Evolutionary conservation across 148 eudicot species (phyloP), one percentile per base, ranked within the genome.

Genomic region (Camellia granthamiana): DNA sequence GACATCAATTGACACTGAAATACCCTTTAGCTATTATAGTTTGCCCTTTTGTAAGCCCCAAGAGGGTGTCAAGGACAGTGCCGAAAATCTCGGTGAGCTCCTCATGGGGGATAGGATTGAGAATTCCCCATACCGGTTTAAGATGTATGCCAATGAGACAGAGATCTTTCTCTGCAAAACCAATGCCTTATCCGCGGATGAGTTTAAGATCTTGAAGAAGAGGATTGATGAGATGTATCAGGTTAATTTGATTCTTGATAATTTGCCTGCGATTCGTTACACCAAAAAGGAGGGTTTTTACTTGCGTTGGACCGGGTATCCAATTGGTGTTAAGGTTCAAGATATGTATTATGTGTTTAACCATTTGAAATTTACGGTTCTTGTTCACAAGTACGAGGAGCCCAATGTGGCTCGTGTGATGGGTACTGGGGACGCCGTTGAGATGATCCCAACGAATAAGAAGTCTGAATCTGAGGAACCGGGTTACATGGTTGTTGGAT

Each of bases 181-280:
- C 4, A 81, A 84, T 55, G 84, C 91, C 1, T 87, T 93, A 68
- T 86, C 90, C 0, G 84, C 84, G 15, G 91, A 88, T 63, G 93
- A 89, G 70, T 93, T 90, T 86, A 90, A 91, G 89, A 87, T 89
- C 55, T 72, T 93, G 83, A 83, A 84, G 79, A 78, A 86, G 84
- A 90, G 97, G 85, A 93, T 93, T 78, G 97, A 93, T 83, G 95
- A 91, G 84, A 90, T 90, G 93, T 93, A 93, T 85, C 95, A 93
- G 85, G 97, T 93, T 76, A 93, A 93, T 80, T 82, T 93, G 87
- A 91, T 89, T 75, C 89, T 93, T 54, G 97, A 93, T 85, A 93
- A 93, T 61, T 86, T 93, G 63, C 97, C 97, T 1, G 95, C 97
- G 0, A 91, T 93, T 79, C 83, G 95, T 54, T 93, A 90, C 54